Evolutionary conservation across 1,139 yeast genomes (phyloP).

Genomic region (Candida sanyaensis): DNA sequence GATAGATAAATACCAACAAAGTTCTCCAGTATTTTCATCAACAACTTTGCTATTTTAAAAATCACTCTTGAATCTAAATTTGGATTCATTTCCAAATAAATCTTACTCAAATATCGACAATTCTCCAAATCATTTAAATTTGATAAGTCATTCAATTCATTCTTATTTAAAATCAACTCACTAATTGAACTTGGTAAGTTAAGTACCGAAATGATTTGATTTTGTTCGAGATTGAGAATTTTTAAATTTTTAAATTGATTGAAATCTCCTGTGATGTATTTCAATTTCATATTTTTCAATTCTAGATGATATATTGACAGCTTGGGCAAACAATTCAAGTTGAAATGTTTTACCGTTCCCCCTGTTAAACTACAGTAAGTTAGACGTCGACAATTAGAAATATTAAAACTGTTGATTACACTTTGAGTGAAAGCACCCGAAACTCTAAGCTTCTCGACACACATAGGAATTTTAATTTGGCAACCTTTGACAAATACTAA

Average conservation of each 20-base stretch:
- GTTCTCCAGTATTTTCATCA: conserved; percentile 2
- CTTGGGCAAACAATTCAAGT: conserved; percentile 6
- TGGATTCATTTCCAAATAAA: conserved; percentile 11
- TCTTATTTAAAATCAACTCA: conserved; percentile 8
- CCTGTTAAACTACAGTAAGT: conserved; percentile 5
- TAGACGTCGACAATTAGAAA: conserved; percentile 2
- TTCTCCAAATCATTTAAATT: conserved; percentile 5
- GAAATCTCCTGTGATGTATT: conserved; percentile 7
- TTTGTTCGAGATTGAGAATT: conserved; percentile 11
- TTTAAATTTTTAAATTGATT: conserved; percentile 4
- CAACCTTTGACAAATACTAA: conserved; percentile 1
- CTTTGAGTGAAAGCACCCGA: conserved; percentile 5
- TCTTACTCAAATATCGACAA: conserved; percentile 5
- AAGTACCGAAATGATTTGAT: conserved; percentile 5
- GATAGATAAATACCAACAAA: conserved; percentile 6
- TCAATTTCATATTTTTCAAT: conserved; percentile 10
- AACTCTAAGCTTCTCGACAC: conserved; percentile 6
- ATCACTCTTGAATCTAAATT: conserved; percentile 5
- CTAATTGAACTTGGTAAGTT: conserved; percentile 9
- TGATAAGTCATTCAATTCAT: conserved; percentile 10
- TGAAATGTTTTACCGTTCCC: conserved; percentile 7
- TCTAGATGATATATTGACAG: conserved; percentile 5
- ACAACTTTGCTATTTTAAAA: conserved; percentile 4
- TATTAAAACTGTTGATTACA: conserved; percentile 3
- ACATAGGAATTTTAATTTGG: conserved; percentile 1